Conservation (phyloP, 2,329 filamentous ascomycete genomes). For the Fusarium nygamai region DNA sequence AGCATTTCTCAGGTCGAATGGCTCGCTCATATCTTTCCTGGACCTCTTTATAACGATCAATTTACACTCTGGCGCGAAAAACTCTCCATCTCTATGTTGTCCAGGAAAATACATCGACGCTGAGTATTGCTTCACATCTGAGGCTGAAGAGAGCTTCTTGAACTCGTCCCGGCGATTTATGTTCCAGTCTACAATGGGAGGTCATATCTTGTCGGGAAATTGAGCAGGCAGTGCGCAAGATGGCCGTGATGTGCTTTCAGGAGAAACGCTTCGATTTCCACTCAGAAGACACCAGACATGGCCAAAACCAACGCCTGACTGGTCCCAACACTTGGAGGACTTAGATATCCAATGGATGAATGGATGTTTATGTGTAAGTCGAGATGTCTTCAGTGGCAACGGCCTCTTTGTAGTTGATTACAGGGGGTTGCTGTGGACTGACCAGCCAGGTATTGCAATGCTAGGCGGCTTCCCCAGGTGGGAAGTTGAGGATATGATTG, state of each 20-base stretch:
- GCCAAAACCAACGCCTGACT: background rate
- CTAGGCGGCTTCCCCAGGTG: slow-evolving; percentile 9
- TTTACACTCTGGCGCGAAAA: background rate
- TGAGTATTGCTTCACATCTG: background rate
- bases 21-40: background rate
- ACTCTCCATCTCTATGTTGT: background rate
- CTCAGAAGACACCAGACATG: background rate
- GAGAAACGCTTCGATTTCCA: background rate
- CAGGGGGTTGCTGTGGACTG: background rate
- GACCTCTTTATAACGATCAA: too few species aligned
- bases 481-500: slow-evolving; percentile 8
- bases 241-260: too few species aligned
- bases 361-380: background rate
- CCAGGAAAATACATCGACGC: too few species aligned
- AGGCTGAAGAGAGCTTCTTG: background rate
- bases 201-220: background rate
- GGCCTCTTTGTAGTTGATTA: background rate
- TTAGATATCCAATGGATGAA: background rate
- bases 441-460: background rate
- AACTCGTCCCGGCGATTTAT: background rate
- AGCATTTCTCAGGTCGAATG: background rate
- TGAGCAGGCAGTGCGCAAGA: background rate
- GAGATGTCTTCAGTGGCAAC: background rate
- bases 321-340: background rate
- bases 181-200: too few species aligned